A percentile compares a stretch with the other conserved stretches of the same genome.
Conservation (phyloP, 495 filamentous ascomycete genomes). For the Neurospora sublineolata region DNA sequence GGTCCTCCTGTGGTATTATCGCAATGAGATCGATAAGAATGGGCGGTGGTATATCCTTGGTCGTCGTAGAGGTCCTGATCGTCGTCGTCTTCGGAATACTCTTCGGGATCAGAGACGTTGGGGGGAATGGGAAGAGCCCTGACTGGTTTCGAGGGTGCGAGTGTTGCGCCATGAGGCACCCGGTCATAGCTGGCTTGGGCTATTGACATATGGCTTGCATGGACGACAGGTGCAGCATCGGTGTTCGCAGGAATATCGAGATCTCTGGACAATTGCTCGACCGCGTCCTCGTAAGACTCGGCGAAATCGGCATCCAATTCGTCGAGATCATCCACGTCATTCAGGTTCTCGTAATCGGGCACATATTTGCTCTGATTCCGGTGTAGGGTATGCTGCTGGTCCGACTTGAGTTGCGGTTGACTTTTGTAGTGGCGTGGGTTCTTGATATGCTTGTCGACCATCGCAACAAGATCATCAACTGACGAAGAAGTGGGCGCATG, state of each 20-base stretch:
- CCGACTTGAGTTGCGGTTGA: constrained; percentile 25
- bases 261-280: constrained; percentile 23
- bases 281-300: constrained; percentile 33
- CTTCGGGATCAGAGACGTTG: constrained; percentile 46
- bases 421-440: constrained; percentile 34
- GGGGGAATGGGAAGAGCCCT: constrained; percentile 13
- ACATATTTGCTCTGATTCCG: constrained; percentile 24
- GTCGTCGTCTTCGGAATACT: constrained; percentile 69
- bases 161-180: not conserved
- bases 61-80: constrained; percentile 71
- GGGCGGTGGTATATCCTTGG: constrained; percentile 66
- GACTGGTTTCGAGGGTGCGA: constrained; percentile 1
- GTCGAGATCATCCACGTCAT: constrained; percentile 13
- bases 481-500: constrained; percentile 1
- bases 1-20: constrained; percentile 69
- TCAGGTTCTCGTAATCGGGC: constrained; percentile 9
- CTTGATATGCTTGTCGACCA: constrained; percentile 21
- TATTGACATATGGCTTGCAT: not conserved
- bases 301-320: constrained; percentile 23
- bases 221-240: constrained; percentile 1
- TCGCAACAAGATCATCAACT: constrained; percentile 10
- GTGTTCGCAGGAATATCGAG: constrained; percentile 1
- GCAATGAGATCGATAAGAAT: constrained; percentile 58
- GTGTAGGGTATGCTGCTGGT: constrained; percentile 16
- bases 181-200: constrained; percentile 1